Evolutionary conservation across 2,329 filamentous ascomycete genomes (phyloP).

Genomic region (Clarireedia homoeocarpa): DNA sequence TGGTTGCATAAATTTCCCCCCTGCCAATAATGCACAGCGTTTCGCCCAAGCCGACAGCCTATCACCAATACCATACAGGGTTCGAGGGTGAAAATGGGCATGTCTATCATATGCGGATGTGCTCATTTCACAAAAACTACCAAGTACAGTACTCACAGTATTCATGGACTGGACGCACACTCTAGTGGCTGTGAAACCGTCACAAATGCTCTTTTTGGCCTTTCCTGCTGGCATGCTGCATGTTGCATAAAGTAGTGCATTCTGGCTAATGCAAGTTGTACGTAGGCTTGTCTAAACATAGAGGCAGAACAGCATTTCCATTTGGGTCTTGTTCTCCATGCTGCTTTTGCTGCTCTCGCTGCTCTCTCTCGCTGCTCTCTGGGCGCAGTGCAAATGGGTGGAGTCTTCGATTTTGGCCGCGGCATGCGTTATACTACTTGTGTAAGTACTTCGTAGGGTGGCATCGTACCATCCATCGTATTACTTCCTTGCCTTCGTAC

Average conservation of each 20-base stretch:
- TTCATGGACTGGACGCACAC: not conserved
- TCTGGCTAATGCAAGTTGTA: not conserved
- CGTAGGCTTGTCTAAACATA: slow-evolving; percentile 8
- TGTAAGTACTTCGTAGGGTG: not conserved
- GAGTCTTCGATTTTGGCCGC: slow-evolving; percentile 2
- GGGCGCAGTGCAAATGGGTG: not conserved
- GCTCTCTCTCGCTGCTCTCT: not conserved
- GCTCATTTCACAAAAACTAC: not conserved
- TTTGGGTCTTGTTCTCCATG: not conserved
- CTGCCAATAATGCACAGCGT: slow-evolving; percentile 6
- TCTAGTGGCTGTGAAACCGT: too few species aligned
- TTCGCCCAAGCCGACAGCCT: slow-evolving; percentile 7
- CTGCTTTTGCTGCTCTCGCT: slow-evolving; percentile 5
- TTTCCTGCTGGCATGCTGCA: not conserved
- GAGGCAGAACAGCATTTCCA: not conserved
- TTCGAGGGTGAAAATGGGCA: not conserved
- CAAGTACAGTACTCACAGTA: not conserved
- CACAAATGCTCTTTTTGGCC: too few species aligned
- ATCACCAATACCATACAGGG: not conserved
- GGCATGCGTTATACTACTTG: not conserved
- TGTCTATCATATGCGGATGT: not conserved
- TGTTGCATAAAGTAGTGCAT: slow-evolving; percentile 8
- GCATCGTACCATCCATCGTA: not conserved
- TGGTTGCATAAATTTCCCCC: slow-evolving; percentile 5
- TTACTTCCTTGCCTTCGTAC: not conserved